Base-by-base conservation (phyloP, 176 grass and related monocot species). In the Themeda triandra region DNA sequence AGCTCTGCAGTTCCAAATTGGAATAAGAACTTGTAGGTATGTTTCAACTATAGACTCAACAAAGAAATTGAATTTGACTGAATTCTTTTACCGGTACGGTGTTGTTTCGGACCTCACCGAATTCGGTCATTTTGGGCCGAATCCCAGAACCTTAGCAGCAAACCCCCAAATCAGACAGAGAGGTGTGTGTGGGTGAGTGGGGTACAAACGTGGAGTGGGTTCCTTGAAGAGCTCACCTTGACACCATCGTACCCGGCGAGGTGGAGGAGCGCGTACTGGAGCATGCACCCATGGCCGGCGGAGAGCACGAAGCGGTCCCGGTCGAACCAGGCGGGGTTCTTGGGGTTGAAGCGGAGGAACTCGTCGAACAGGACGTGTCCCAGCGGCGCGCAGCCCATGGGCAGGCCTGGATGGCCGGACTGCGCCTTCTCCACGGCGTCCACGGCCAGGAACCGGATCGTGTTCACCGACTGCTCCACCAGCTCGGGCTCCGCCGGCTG, bases 231-330 rank as follows among this genome's bases (percentile, higher is more conserved):
- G 44, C 86, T 93, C 58, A 98, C 95, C 87, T 66, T 81, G 87
- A 98, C 95, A 44, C 89, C 91, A 39, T 93, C 71, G 79, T 95
- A 98, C 1, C 95, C 95, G 4, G 95, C 92, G 48, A 98, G 95
- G 76, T 95, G 92, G 62, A 98, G 95, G 17, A 95, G 76, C 12
- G 92, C 92, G 75, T 95, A 95, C 30, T 98, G 91, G 59, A 98
- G 81, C 92, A 98, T 95, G 87, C 95, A 98, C 0, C 95, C 95
- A 8, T 98, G 95, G 63, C 95, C 91, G 19, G 92, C 92, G 25
- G 95, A 98, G 82, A 98, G 92, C 13, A 98, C 82, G 82, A 98
- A 98, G 63, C 92, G 95, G 80, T 98, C 92, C 15, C 91, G 92
- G 89, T 98, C 83, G 82, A 98, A 98, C 82, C 87, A 98, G 76